Evolutionary conservation across 2,329 filamentous ascomycete species (phyloP).

Genomic region (Fusarium guadeloupense): DNA sequence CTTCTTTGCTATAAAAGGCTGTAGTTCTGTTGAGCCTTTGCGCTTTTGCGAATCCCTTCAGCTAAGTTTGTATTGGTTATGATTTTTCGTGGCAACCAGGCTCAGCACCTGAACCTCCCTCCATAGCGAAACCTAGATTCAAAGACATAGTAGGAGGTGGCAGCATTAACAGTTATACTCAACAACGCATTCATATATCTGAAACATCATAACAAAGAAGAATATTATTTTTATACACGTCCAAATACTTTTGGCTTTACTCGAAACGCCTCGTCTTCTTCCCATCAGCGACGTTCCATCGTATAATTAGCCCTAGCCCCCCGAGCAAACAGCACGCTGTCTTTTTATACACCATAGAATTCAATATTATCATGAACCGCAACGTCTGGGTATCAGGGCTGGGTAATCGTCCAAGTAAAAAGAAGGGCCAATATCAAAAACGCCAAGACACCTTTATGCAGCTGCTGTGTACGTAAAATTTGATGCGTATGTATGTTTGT

Average conservation of each 20-base stretch:
- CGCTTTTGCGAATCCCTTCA: too few relatives aligned
- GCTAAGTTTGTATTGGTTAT: too few relatives aligned
- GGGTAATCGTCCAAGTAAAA: conserved; percentile 15
- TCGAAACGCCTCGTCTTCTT: conserved; percentile 23
- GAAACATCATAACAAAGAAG: conserved; percentile 31
- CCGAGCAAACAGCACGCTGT: conserved; percentile 10
- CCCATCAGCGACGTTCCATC: conserved; percentile 5
- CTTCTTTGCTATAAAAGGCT: too few relatives aligned
- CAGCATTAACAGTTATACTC: background rate
- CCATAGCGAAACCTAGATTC: too few relatives aligned
- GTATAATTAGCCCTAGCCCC: conserved; percentile 12
- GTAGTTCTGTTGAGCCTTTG: too few relatives aligned
- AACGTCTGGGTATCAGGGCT: conserved; percentile 38
- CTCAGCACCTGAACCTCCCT: too few relatives aligned
- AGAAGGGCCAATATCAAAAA: conserved; percentile 3
- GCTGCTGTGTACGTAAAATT: conserved; percentile 9
- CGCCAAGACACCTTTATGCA: conserved; percentile 27
- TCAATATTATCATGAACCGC: conserved; percentile 30
- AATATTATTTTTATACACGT: conserved; percentile 30
- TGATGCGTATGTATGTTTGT: conserved; percentile 8
- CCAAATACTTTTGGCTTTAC: conserved; percentile 20
- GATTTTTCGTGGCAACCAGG: too few relatives aligned
- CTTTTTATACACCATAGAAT: conserved; percentile 38
- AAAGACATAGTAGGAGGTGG: background rate
- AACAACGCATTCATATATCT: conserved; percentile 19